phyloP scores from a whole-genome alignment of 1,284 basidiomycete species.

The Cutaneotrichosporon mucoides region DNA sequence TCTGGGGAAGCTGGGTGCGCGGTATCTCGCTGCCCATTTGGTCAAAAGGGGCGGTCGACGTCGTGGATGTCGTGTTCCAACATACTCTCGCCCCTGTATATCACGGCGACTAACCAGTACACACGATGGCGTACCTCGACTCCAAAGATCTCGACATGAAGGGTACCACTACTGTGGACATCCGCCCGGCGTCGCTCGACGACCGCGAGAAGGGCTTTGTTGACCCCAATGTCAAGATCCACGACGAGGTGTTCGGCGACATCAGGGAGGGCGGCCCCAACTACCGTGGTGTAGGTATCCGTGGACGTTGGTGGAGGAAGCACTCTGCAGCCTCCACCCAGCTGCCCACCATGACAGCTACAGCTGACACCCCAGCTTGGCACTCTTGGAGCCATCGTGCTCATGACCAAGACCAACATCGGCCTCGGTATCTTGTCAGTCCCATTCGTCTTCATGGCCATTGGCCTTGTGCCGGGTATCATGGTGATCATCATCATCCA shows the following conservation, averaged over 20 bases:
- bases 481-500: constrained; percentile 28
- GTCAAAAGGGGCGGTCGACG: not conserved
- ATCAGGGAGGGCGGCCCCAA: constrained; percentile 23
- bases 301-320: not conserved
- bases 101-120: not conserved
- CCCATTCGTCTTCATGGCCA: constrained; percentile 27
- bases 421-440: constrained; percentile 36
- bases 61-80: too few species aligned
- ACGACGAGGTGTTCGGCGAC: constrained; percentile 26
- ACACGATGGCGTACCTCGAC: not conserved
- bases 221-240: not conserved
- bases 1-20: not conserved
- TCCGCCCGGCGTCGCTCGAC: not conserved
- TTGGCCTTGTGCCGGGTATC: constrained; percentile 38
- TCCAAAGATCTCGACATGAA: not conserved
- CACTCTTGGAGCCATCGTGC: not conserved
- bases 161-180: not conserved
- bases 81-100: too few species aligned
- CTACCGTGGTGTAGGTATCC: constrained; percentile 24
- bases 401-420: constrained; percentile 27
- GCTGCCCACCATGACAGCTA: not conserved
- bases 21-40: not conserved
- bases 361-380: constrained; percentile 1
- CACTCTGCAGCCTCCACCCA: not conserved
- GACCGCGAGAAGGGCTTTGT: not conserved